Evolutionary conservation across 2,329 filamentous ascomycete genomes (phyloP), one percentile per base, ranked within the genome.

Genomic region (Trichoderma citrinoviride): DNA sequence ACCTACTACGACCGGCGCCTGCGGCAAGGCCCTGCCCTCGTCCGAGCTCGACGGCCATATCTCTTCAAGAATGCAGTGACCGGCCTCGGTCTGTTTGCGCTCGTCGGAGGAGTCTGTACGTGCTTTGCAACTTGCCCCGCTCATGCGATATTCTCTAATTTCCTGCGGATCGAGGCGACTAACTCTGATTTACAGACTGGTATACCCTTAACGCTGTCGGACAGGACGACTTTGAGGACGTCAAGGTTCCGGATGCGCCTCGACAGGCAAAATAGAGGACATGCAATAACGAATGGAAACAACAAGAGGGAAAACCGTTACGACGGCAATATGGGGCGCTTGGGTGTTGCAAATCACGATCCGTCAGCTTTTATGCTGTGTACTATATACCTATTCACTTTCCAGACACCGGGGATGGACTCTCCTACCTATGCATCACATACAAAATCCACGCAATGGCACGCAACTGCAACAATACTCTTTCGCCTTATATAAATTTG

Each of bases 211-310:
- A 83, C 70, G 92, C 92, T 62, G 91, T 99, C 74, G 92, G 94
- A 49, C 95, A 98, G 79, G 95, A 98, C 77, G 92, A 97, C 70
- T 99, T 99, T 80, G 91, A 93, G 65, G 95, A 99, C 75, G 93
- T 98, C 71, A 89, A 92, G 75, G 89, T 98, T 43, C 95, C 95
- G 29, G 90, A 92, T 75, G 82, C 85, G 60, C 89, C 91, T 54
- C 77, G 79, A 56, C 79, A 83, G 50, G 66, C 73, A 37, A 77
- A 75, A 66, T 77, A 65, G 61, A 56, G 10, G 8, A 27, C 21
- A 12, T 14, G n/a, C 14, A 54, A 55, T 17, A 25, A 44, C 19
- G 21, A 41, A 21, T n/a, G 29, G 29, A 29, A 50, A n/a, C n/a
- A n/a, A n/a, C n/a, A n/a, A 27, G 15, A 25, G 61, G 10, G 37